These are phyloP conservation scores for Cercospora berteroae DNA, from an alignment of 2,329 filamentous ascomycete genomes.

Conservation along the genomic window DNA sequence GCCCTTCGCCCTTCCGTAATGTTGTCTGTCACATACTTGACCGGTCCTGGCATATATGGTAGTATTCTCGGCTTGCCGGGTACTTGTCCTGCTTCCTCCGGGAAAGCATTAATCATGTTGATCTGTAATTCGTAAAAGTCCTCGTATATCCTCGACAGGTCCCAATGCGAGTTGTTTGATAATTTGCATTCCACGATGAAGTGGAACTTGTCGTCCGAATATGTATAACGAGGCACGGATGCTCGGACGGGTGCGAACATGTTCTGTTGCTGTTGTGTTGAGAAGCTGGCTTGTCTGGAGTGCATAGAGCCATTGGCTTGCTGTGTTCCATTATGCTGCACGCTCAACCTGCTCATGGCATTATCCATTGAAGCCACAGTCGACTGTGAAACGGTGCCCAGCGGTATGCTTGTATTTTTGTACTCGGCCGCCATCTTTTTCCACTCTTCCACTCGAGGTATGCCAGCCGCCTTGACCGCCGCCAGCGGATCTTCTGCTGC, in stretches of 20 bases:
- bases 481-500: slow-evolving; percentile 78
- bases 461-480: slow-evolving; percentile 81
- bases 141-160: slow-evolving; percentile 91
- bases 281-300: slow-evolving; percentile 36
- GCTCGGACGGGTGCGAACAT: slow-evolving; percentile 73
- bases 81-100: slow-evolving; percentile 85
- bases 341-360: slow-evolving; percentile 72
- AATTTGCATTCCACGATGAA: slow-evolving; percentile 91
- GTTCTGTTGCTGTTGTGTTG: slow-evolving; percentile 48
- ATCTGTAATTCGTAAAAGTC: slow-evolving; percentile 99
- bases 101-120: slow-evolving; percentile 85
- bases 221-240: slow-evolving; percentile 88
- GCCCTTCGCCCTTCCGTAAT: slow-evolving; percentile 91
- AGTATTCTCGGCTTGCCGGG: slow-evolving; percentile 71
- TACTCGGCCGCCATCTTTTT: slow-evolving; percentile 99
- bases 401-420: slow-evolving; percentile 96
- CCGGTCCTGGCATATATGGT: slow-evolving; percentile 96
- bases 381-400: slow-evolving; percentile 69
- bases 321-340: slow-evolving; percentile 55
- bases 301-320: slow-evolving; percentile 30
- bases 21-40: slow-evolving; percentile 96
- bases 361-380: slow-evolving; percentile 55
- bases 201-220: slow-evolving; percentile 97
- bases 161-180: slow-evolving; percentile 89
- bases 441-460: slow-evolving; percentile 96